A percentile compares a stretch with the other conserved stretches of the same genome.
These are phyloP conservation scores for Diaporthe helianthi DNA, from an alignment of 2,329 filamentous ascomycete genomes.

Conservation along the genomic window DNA sequence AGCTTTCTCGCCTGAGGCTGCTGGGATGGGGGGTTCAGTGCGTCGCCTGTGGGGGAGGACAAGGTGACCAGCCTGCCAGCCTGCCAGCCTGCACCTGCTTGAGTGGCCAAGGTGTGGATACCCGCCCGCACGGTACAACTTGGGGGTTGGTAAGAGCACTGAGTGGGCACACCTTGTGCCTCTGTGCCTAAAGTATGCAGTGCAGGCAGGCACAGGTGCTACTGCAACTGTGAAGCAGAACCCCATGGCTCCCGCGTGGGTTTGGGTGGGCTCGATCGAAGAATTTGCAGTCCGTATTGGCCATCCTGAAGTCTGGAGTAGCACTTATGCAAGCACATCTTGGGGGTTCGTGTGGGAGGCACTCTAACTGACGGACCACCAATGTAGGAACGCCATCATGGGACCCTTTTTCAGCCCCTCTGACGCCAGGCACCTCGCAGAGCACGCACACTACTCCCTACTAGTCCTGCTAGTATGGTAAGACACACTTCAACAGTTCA, in stretches of 20 bases:
- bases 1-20: conserved; percentile 4
- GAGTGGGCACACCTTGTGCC: no score
- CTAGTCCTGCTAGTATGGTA: neutral
- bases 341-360: conserved; percentile 23
- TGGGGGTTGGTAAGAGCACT: neutral
- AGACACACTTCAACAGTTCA: neutral
- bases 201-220: conserved; percentile 13
- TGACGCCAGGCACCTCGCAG: neutral
- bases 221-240: neutral
- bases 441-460: neutral
- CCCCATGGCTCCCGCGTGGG: conserved; percentile 4
- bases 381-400: conserved; percentile 27
- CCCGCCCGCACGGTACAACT: neutral
- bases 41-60: conserved; percentile 3
- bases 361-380: conserved; percentile 16
- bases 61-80: conserved; percentile 2
- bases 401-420: neutral
- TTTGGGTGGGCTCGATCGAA: neutral
- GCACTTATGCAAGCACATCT: conserved; percentile 13
- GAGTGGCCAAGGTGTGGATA: neutral
- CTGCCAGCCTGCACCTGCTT: neutral
- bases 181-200: neutral
- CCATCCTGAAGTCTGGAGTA: neutral
- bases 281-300: neutral
- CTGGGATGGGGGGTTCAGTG: conserved; percentile 3